Conservation (phyloP, 116 monocot genomes). For the Phalaenopsis hybrid region DNA sequence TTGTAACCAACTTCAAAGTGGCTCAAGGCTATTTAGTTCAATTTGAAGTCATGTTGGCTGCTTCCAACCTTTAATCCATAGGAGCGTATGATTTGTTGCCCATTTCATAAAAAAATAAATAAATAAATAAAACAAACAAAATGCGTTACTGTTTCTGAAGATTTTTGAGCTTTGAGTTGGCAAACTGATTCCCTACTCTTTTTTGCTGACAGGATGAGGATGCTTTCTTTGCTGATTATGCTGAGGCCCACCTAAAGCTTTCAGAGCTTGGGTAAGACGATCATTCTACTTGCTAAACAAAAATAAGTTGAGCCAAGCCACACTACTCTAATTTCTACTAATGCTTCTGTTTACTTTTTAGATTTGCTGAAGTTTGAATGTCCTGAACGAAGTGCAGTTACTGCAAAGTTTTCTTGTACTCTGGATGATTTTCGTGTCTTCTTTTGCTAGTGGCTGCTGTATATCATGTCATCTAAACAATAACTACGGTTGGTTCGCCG, state of each 20-base stretch:
- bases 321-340: background rate
- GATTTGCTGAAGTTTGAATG: constrained; percentile 1
- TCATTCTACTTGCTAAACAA: too few relatives aligned
- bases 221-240: constrained; percentile 87
- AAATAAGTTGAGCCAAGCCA: background rate
- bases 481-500: too few relatives aligned
- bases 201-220: constrained; percentile 62
- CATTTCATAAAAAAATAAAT: too few relatives aligned
- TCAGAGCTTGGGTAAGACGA: constrained; percentile 77
- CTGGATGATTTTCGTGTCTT: too few relatives aligned
- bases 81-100: too few relatives aligned
- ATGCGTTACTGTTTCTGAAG: background rate
- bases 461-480: too few relatives aligned
- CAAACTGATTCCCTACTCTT: background rate
- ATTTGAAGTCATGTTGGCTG: background rate
- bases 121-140: too few relatives aligned
- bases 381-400: background rate
- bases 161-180: too few relatives aligned
- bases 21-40: background rate
- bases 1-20: background rate
- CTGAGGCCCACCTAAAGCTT: constrained; percentile 83
- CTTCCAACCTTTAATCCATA: too few relatives aligned
- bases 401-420: too few relatives aligned
- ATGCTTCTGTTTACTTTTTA: background rate
- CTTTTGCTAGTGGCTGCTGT: too few relatives aligned